Conservation (phyloP, 805 yeast species). For the Saccharomycopsis fibuligera region DNA sequence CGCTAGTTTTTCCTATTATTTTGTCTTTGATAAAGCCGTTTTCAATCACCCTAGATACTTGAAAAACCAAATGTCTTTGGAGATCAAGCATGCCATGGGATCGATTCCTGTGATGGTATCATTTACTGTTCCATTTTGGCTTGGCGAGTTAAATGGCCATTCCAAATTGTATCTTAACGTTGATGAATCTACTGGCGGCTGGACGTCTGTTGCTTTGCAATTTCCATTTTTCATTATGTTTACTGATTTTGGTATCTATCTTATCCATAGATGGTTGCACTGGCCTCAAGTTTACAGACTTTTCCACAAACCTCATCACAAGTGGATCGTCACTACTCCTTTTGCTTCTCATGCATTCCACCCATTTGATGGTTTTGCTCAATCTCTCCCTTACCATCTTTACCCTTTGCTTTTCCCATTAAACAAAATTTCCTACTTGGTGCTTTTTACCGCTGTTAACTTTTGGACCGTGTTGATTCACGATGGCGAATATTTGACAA, state of each 20-base stretch:
- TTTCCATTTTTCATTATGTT: slow-evolving; percentile 78
- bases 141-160: slow-evolving; percentile 76
- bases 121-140: slow-evolving; percentile 85
- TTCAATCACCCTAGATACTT: slow-evolving; percentile 95
- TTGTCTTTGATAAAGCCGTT: slow-evolving; percentile 80
- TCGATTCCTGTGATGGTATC: slow-evolving; percentile 88
- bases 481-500: slow-evolving; percentile 92
- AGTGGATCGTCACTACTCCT: slow-evolving; percentile 98
- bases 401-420: slow-evolving; percentile 91
- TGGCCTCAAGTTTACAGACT: slow-evolving; percentile 84
- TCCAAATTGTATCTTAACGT: slow-evolving; percentile 69
- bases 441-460: slow-evolving; percentile 84
- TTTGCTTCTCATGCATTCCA: slow-evolving; percentile 98
- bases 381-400: slow-evolving; percentile 88
- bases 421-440: slow-evolving; percentile 77
- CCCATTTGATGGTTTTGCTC: slow-evolving; percentile 93
- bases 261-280: slow-evolving; percentile 88
- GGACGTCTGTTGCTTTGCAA: slow-evolving; percentile 59
- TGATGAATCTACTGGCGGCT: slow-evolving; percentile 58
- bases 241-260: slow-evolving; percentile 89
- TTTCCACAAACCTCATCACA: slow-evolving; percentile 96
- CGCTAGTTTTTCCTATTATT: slow-evolving; percentile 70
- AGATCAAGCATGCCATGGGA: slow-evolving; percentile 67
- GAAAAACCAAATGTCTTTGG: slow-evolving; percentile 86
- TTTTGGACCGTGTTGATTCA: slow-evolving; percentile 99